Conservation (phyloP, 352 stramenopile genomes). For the Aphanomyces astaci region DNA sequence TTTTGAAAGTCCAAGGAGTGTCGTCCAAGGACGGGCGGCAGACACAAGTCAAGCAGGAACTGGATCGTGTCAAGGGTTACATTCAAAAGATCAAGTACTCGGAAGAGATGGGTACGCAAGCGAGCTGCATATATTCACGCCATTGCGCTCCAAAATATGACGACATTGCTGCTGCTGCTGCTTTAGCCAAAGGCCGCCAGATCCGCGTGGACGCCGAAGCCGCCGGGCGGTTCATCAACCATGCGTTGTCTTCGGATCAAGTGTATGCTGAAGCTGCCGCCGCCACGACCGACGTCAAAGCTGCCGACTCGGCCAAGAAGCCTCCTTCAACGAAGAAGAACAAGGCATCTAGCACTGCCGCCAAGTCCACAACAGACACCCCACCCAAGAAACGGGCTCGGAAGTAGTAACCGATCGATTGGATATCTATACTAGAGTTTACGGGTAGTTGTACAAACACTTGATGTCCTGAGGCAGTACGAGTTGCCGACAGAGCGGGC, state of each 20-base stretch:
- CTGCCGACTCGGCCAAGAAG: too few relatives aligned
- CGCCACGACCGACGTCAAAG: constrained; percentile 6
- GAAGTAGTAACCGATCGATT: constrained; percentile 16
- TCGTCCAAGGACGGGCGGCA: constrained; percentile 82
- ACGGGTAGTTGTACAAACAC: constrained; percentile 86
- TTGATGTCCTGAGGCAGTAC: constrained; percentile 85
- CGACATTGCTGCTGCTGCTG: too few relatives aligned
- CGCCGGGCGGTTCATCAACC: constrained; percentile 78
- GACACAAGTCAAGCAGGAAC: constrained; percentile 85
- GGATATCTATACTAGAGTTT: constrained; percentile 20
- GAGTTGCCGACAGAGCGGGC: constrained; percentile 82
- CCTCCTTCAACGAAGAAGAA: constrained; percentile 8
- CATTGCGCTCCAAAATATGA: too few relatives aligned
- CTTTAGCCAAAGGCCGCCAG: constrained; percentile 50
- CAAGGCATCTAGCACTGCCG: neutral
- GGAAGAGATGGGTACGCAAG: constrained; percentile 45
- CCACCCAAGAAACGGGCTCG: constrained; percentile 10
- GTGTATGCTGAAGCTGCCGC: constrained; percentile 65
- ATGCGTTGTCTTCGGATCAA: constrained; percentile 75
- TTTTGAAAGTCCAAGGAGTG: constrained; percentile 80
- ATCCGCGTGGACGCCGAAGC: constrained; percentile 71
- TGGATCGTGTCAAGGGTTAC: constrained; percentile 82
- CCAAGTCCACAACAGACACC: neutral
- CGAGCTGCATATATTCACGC: neutral
- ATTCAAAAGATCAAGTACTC: constrained; percentile 86